Evolutionary conservation across 2,329 filamentous ascomycete genomes (phyloP), one percentile per base, ranked within the genome.

Genomic region (Venturia effusa): DNA sequence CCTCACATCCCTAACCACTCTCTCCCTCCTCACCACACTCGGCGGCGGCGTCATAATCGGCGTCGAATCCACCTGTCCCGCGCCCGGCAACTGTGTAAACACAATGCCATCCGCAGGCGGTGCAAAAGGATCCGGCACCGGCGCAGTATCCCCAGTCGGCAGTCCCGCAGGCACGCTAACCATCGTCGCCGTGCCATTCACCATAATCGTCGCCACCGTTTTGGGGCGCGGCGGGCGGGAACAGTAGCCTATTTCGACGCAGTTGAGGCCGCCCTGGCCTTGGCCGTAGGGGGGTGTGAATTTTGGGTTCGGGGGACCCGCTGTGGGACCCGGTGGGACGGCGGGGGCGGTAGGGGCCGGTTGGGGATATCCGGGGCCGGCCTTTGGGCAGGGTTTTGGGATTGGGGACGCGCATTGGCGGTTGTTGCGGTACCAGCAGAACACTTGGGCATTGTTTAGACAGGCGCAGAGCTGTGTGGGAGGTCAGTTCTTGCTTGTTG

Each of bases 231-330:
- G 15, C 5, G 61, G n/a, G 15, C 41, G 27, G 4, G 61, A 62
- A n/a, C 61, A 62, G 45, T 62, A 62, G 27, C 61, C 61, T 4
- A 62, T 62, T 41, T 62, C 61, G 13, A 62, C 61, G 61, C 61
- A 62, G 32, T 62, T 62, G 61, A 62, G 61, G 17, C 61, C 61
- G 19, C 61, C 61, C 15, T n/a, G 4, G 11, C 61, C 61, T 37
- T 51, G 41, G 51, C 51, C 51, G 40, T 62, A 54, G 10, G 61
- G 61, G 11, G 61, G 61, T 13, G 41, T 62, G 61, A 34, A 62
- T 45, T 45, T 62, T 34, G 61, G 43, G 15, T 37, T 24, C 15
- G 61, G 1, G 15, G 61, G 40, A 10, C 4, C 6, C n/a, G 61
- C 6, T 7, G 61, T 30, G 24, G 27, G 24, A 10, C 4, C 6